A percentile compares a stretch with the other conserved stretches of the same genome.
Conservation (phyloP, 2,329 filamentous ascomycete genomes). For the Bipolaris gigantea region DNA sequence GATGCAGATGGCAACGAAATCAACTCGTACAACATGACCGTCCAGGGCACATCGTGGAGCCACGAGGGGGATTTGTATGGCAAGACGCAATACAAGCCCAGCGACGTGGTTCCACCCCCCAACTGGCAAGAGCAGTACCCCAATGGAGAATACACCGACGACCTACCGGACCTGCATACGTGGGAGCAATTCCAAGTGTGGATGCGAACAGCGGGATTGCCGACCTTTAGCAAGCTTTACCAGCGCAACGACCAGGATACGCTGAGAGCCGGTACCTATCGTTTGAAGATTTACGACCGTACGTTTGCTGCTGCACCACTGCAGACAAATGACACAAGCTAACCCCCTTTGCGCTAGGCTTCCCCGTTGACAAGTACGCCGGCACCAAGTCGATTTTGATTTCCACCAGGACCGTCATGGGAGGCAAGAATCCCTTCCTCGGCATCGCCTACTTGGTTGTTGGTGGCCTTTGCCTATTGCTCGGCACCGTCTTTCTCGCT, state of each 20-base stretch:
- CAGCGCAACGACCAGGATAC: conserved; percentile 72
- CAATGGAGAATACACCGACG: conserved; percentile 64
- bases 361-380: conserved; percentile 74
- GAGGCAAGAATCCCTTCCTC: conserved; percentile 91
- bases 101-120: conserved; percentile 75
- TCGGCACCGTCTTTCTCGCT: conserved; percentile 84
- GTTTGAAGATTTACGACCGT: conserved; percentile 78
- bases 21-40: conserved; percentile 72
- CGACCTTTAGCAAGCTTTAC: conserved; percentile 91
- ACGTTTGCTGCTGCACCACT: conserved; percentile 44
- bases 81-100: conserved; percentile 64
- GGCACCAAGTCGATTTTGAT: conserved; percentile 90
- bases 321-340: conserved; percentile 16
- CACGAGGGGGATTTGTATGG: conserved; percentile 82
- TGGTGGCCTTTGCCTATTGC: conserved; percentile 85
- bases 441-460: conserved; percentile 96
- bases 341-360: conserved; percentile 60
- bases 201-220: conserved; percentile 96
- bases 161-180: conserved; percentile 70
- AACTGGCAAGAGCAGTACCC: conserved; percentile 79
- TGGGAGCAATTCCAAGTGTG: conserved; percentile 93
- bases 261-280: conserved; percentile 74
- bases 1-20: conserved; percentile 41
- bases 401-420: conserved; percentile 88
- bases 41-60: conserved; percentile 79